Evolutionary conservation across 1,284 basidiomycete species (phyloP).

Genomic region (Polyporus tsugae): DNA sequence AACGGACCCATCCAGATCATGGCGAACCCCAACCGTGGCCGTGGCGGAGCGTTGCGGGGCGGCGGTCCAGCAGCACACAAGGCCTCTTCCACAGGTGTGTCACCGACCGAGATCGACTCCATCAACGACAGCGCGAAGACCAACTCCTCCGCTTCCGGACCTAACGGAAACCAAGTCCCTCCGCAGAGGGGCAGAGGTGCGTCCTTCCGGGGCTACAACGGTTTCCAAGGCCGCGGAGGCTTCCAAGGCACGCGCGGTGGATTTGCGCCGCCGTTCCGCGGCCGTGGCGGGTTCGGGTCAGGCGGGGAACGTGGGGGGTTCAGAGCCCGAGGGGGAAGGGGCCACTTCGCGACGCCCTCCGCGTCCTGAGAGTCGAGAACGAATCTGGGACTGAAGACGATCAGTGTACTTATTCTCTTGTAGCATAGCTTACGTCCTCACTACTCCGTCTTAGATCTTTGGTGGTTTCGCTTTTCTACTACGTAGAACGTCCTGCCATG

Average conservation of each 20-base stretch:
- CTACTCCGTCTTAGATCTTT: background rate
- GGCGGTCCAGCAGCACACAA: slow-evolving; percentile 14
- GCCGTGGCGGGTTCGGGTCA: slow-evolving; percentile 41
- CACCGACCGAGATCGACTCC: slow-evolving; percentile 19
- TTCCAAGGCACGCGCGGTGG: slow-evolving; percentile 27
- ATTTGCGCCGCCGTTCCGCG: slow-evolving; percentile 33
- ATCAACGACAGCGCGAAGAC: slow-evolving; percentile 23
- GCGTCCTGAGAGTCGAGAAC: slow-evolving; percentile 1
- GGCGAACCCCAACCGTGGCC: slow-evolving; percentile 76
- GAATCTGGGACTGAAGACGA: background rate
- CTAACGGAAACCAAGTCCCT: slow-evolving; percentile 18
- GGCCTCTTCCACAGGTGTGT: background rate
- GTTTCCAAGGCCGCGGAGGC: slow-evolving; percentile 22
- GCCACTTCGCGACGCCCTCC: slow-evolving; percentile 9
- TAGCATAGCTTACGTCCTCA: slow-evolving; percentile 11
- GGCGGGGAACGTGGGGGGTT: slow-evolving; percentile 33
- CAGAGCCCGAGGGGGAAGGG: slow-evolving; percentile 35
- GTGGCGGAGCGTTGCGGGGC: slow-evolving; percentile 43
- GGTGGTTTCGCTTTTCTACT: background rate
- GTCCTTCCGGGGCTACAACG: slow-evolving; percentile 12
- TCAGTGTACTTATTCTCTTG: background rate
- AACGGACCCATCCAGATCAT: slow-evolving; percentile 56
- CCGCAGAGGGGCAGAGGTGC: slow-evolving; percentile 41
- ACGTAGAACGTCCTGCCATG: no score
- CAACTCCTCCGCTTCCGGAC: slow-evolving; percentile 3